Evolutionary conservation across 1,139 yeast species (phyloP), one percentile per base, ranked within the genome.

Genomic region (Sugiyamaella paludigena): DNA sequence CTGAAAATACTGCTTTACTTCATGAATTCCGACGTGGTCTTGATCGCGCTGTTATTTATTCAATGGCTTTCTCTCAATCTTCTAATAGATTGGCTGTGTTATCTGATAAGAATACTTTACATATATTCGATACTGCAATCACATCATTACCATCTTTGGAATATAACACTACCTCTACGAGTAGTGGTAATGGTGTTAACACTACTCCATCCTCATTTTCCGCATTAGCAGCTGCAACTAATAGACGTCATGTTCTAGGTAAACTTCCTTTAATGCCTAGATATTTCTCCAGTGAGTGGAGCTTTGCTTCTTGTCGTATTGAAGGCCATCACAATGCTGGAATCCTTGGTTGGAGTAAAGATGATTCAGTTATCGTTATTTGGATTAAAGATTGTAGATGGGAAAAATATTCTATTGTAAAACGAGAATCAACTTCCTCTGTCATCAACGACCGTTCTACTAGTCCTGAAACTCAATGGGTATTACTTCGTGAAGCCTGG

Each of bases 21-120:
- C 84, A 78, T 60, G 97, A 88, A 64, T 91, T 89, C 61, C 75
- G 98, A 58, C 74, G 98, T 46, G 98, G 98, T 0, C 66, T 89
- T 28, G 98, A 92, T 64, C 74, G 83, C 48, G 97, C 97, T 0
- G 73, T 76, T 15, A 78, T 92, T 6, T 85, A 85, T 38, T 84
- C 94, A 10, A 84, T 92, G 85, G 82, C 81, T 49, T 89, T 92
- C 64, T 83, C 89, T 7, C 91, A 86, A 16, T 77, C 83, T 55
- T 89, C 87, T 45, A 68, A 81, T 7, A 79, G 81, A 58, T 71
- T 92, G 47, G 97, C 97, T 0, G 91, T 88, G 2, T 72, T 92
- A 32, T 84, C 95, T 11, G 96, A 88, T 67, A 92, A 92, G 64
- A 84, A 80, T 58, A 92, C 98, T 0, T 70, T 92, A 49, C 98